Base-by-base conservation (phyloP, 2,329 filamentous ascomycete genomes). In the Ascochyta lentis region DNA sequence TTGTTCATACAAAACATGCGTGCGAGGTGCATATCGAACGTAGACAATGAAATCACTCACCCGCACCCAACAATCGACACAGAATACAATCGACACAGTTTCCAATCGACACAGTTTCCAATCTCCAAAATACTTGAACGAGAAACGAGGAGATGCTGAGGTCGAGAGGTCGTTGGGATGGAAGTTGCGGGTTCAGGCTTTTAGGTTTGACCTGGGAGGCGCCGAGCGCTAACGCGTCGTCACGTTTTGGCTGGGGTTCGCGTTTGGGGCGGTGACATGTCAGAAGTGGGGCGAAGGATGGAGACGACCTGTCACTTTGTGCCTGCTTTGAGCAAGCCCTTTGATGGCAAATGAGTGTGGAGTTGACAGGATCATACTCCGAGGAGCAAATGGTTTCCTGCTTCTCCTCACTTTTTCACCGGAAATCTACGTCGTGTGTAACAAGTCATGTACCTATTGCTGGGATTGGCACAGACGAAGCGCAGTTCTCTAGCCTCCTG, bases 221-320 rank as follows among this genome's bases (percentile, higher is more conserved):
- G 41, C 19, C 27, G 19, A 39, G 54, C 54, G 42, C 49, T 34
- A 37, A 57, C 54, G 54, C 54, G 58, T 51, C 10, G 26, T 58
- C 57, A 57, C 57, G 54, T 57, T 56, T 33, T 27, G n/a, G 33
- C 54, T n/a, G 41, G 46, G 54, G 37, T 43, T 34, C 54, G 54
- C 45, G 49, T 39, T 48, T 24, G 29, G 34, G 23, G 40, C 45
- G 42, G 33, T 35, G 15, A 16, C 12, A 12, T 10, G 45, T 54
- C 38, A 33, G 33, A 22, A 49, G 38, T 39, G 56, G 47, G 37
- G 56, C 31, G 34, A 27, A 50, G 6, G 34, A 22, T 16, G 6
- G 46, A 13, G 12, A 29, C 26, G 38, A 39, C 19, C 26, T 48
- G 23, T 45, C n/a, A 16, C 23, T 27, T 19, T 24, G 23, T 34